These are phyloP conservation scores for Podosphaera xanthii DNA, from an alignment of 2,329 filamentous ascomycete species.

Conservation along the genomic window DNA sequence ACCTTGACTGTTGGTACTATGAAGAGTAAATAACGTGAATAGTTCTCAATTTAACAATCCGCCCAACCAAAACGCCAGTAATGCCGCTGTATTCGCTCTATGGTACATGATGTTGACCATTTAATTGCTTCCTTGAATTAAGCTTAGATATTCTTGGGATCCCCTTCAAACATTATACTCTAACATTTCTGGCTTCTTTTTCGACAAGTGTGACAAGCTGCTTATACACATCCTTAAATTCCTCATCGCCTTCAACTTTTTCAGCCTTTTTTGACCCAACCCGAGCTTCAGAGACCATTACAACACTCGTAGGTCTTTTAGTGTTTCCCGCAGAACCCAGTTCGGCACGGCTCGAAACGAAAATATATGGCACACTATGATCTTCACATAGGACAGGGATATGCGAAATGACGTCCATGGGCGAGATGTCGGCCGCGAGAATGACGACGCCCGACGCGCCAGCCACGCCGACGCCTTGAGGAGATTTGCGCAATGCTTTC, in stretches of 20 bases:
- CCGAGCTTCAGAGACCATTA: slow-evolving; percentile 54
- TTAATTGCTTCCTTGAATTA: too few relatives aligned
- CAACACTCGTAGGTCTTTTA: slow-evolving; percentile 88
- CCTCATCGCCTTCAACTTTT: slow-evolving; percentile 28
- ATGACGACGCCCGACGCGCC: slow-evolving; percentile 55
- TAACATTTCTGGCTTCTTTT: slow-evolving; percentile 35
- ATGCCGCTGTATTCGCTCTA: too few relatives aligned
- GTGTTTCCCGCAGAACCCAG: slow-evolving; percentile 83
- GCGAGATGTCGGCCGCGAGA: slow-evolving; percentile 91
- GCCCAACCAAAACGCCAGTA: too few relatives aligned
- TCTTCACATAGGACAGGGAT: slow-evolving; percentile 96
- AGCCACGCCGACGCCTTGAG: slow-evolving; percentile 40
- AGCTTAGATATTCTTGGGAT: too few relatives aligned
- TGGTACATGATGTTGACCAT: too few relatives aligned
- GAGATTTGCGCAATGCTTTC: slow-evolving; percentile 88
- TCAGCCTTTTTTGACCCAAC: slow-evolving; percentile 18
- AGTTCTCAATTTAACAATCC: too few relatives aligned
- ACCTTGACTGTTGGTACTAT: too few relatives aligned
- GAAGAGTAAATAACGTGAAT: too few relatives aligned
- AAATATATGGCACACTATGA: slow-evolving; percentile 92
- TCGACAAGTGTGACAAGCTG: slow-evolving; percentile 41
- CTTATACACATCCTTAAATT: slow-evolving; percentile 40
- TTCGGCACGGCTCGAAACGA: slow-evolving; percentile 77
- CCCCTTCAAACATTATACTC: slow-evolving; percentile 7
- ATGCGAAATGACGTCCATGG: slow-evolving; percentile 96